phyloP scores from a whole-genome alignment of 805 yeast species.

The Wickerhamomyces sydowiorum region DNA sequence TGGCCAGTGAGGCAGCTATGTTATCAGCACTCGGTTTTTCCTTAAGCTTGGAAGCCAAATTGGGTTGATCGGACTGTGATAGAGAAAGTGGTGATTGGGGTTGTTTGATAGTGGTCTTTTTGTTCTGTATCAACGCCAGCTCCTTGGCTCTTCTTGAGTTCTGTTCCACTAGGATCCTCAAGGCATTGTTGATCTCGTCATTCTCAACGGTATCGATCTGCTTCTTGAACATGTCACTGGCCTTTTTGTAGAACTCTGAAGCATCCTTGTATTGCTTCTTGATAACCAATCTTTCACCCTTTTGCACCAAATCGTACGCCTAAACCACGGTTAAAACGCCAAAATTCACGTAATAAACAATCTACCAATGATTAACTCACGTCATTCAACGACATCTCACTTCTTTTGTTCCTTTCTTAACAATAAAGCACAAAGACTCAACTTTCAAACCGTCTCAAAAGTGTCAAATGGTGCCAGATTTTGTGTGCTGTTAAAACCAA shows the following conservation, averaged over 20 bases:
- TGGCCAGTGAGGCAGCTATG: slow-evolving; percentile 7
- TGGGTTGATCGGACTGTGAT: neutral
- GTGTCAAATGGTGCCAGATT: neutral
- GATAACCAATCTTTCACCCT: slow-evolving; percentile 44
- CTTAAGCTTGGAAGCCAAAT: neutral
- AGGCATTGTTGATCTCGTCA: slow-evolving; percentile 23
- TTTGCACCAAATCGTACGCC: slow-evolving; percentile 46
- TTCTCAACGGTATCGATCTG: slow-evolving; percentile 19
- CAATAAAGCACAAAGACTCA: neutral
- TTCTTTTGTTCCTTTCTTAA: neutral
- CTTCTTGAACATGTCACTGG: slow-evolving; percentile 28
- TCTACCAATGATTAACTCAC: neutral
- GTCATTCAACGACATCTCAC: slow-evolving; percentile 1
- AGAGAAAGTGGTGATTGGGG: neutral
- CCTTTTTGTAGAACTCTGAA: slow-evolving; percentile 29
- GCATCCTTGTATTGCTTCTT: slow-evolving; percentile 39
- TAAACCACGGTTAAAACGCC: neutral
- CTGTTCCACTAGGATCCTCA: slow-evolving; percentile 24
- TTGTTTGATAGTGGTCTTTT: slow-evolving; percentile 2
- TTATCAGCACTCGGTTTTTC: neutral
- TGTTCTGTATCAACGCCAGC: slow-evolving; percentile 11
- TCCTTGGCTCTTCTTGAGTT: slow-evolving; percentile 26
- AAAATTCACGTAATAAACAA: neutral
- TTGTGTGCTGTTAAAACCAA: neutral
- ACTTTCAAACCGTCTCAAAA: neutral